Evolutionary conservation across 768 basidiomycete genomes (phyloP).

Genomic region (Pleurotus platypus): DNA sequence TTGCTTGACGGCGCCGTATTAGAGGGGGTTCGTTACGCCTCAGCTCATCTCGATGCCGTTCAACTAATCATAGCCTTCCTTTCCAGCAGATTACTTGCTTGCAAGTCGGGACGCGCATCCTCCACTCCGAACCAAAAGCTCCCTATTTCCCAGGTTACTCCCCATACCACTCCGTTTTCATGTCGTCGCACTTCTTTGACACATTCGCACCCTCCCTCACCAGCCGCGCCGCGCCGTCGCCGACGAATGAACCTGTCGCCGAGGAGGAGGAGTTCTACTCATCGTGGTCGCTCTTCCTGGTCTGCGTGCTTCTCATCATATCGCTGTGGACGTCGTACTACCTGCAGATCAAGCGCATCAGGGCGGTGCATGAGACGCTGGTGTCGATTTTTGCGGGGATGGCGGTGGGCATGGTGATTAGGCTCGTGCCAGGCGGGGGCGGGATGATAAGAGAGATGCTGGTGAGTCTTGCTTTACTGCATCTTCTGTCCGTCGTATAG

Average conservation of each 20-base stretch:
- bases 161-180: not conserved
- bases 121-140: too few species aligned
- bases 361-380: slow-evolving; percentile 93
- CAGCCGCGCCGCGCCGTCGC: slow-evolving; percentile 8
- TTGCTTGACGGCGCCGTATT: too few species aligned
- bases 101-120: too few species aligned
- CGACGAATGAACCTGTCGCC: slow-evolving; percentile 34
- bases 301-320: slow-evolving; percentile 87
- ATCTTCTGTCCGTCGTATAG: too few species aligned
- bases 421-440: slow-evolving; percentile 88
- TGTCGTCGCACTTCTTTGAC: slow-evolving; percentile 1
- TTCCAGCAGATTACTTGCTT: too few species aligned
- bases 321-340: slow-evolving; percentile 98
- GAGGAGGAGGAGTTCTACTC: slow-evolving; percentile 91
- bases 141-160: too few species aligned
- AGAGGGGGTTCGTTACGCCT: too few species aligned
- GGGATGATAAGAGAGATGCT: slow-evolving; percentile 97
- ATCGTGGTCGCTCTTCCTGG: slow-evolving; percentile 92
- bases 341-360: slow-evolving; percentile 93
- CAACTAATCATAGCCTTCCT: too few species aligned
- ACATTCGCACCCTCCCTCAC: slow-evolving; percentile 4
- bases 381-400: slow-evolving; percentile 96
- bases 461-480: slow-evolving; percentile 46
- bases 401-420: slow-evolving; percentile 88
- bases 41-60: too few species aligned